Base-by-base conservation (phyloP, 108 stramenopile species). In the Conticribra guillardii region DNA sequence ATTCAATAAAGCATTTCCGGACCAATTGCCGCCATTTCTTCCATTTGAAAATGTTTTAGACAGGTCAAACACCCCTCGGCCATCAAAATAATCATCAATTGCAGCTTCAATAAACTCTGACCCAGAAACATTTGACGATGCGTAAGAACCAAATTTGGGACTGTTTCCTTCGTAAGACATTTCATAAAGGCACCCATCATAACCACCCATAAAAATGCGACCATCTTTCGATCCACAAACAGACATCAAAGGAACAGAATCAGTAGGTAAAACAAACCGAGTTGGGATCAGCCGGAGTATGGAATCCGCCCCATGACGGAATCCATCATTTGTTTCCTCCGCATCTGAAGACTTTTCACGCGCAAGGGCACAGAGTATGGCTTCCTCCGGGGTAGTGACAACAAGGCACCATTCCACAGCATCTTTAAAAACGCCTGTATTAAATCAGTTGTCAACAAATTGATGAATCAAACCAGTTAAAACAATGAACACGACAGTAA, bases 121-220 rank as follows among this genome's bases (percentile, higher is more conserved):
- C 7, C 41, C 32, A 22, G 31, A 9, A 23, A 4, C 16, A 51
- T 51, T 11, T 4, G n/a, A 51, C 4, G n/a, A 9, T 51, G 50
- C n/a, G 16, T 51, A 15, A 23, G 9, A 23, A 9, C 46, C 2
- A 14, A 7, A 41, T 4, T 18, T 28, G 19, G 8, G 1, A 22
- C 26, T 2, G 46, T 16, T 30, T 0, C 73, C 69, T 67, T 96
- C 94, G 67, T 97, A 97, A 14, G 81, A 69, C 78, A 96, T 78
- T 72, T 97, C 98, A 74, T 97, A 97, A 17, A 99, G 51, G 60
- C 90, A 89, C 31, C 96, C 96, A 79, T 99, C 98, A 63, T 85
- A 87, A 18, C 98, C 98, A 26, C 96, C 98, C 84, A 99, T 82
- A 69, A 99, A 97, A 46, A 97, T 92, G 22, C 98, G 81, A 7